A percentile compares a stretch with the other conserved stretches of the same genome.
Conservation (phyloP, 345 rosid genomes). For the Dipteronia sinensis region DNA sequence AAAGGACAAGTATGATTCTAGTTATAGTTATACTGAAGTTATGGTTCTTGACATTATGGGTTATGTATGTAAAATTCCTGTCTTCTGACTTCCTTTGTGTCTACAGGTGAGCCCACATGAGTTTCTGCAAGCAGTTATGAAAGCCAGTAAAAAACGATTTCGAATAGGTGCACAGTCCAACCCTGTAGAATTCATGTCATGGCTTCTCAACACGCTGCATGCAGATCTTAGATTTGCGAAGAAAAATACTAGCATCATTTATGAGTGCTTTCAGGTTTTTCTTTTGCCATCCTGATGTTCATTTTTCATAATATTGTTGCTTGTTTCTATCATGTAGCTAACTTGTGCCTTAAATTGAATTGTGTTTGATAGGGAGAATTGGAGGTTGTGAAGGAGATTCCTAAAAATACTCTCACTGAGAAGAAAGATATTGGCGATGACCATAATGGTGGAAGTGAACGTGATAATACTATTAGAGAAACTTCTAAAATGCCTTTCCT, state of each 20-base stretch:
- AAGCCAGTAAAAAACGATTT: conserved; percentile 83
- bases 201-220: conserved; percentile 96
- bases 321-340: background rate
- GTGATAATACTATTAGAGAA: no score
- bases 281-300: background rate
- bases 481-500: conserved; percentile 85
- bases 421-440: conserved; percentile 47
- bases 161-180: conserved; percentile 92
- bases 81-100: conserved; percentile 15
- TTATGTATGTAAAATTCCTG: no score
- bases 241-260: conserved; percentile 71
- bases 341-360: conserved; percentile 14
- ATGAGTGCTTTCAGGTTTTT: conserved; percentile 88
- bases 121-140: conserved; percentile 97
- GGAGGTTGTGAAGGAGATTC: conserved; percentile 83
- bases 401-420: conserved; percentile 46
- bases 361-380: conserved; percentile 65
- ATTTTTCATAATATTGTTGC: background rate
- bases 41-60: conserved; percentile 16
- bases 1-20: conserved; percentile 82
- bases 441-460: conserved; percentile 37
- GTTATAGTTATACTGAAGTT: conserved; percentile 7
- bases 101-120: conserved; percentile 98
- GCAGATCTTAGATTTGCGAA: conserved; percentile 63
- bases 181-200: conserved; percentile 94